These are phyloP conservation scores for Podila epigama DNA, from an alignment of 192 early-diverging fungal genomes.

Conservation along the genomic window DNA sequence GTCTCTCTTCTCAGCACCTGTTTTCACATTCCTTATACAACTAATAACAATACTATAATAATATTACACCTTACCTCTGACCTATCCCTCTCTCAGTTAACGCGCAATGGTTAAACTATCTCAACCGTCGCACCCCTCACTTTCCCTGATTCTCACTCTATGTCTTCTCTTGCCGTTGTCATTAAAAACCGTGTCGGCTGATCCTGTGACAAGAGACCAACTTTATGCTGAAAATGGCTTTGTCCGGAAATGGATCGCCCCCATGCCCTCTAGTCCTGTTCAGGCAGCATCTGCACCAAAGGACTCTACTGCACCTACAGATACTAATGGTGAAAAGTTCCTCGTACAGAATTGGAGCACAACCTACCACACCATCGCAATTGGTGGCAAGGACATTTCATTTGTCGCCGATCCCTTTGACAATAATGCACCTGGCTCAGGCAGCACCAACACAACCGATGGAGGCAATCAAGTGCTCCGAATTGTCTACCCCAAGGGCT, in stretches of 20 bases:
- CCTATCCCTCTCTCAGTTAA: too few species aligned
- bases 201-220: conserved; percentile 27
- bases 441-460: conserved; percentile 1
- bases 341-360: conserved; percentile 34
- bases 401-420: conserved; percentile 51
- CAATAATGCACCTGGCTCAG: background rate
- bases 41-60: too few species aligned
- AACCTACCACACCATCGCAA: conserved; percentile 25
- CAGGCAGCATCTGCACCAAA: background rate
- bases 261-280: conserved; percentile 33
- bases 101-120: background rate
- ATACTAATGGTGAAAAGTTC: conserved; percentile 10
- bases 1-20: background rate
- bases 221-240: conserved; percentile 30
- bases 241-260: conserved; percentile 49
- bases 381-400: conserved; percentile 40
- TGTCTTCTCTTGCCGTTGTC: background rate
- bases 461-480: conserved; percentile 31
- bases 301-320: background rate
- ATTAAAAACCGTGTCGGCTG: background rate
- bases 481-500: conserved; percentile 53
- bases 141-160: background rate
- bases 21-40: background rate
- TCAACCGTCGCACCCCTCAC: background rate
- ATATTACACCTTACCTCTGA: background rate